Evolutionary conservation across 345 rosid species (phyloP), one percentile per base, ranked within the genome.

Genomic region (Camelina sativa): DNA sequence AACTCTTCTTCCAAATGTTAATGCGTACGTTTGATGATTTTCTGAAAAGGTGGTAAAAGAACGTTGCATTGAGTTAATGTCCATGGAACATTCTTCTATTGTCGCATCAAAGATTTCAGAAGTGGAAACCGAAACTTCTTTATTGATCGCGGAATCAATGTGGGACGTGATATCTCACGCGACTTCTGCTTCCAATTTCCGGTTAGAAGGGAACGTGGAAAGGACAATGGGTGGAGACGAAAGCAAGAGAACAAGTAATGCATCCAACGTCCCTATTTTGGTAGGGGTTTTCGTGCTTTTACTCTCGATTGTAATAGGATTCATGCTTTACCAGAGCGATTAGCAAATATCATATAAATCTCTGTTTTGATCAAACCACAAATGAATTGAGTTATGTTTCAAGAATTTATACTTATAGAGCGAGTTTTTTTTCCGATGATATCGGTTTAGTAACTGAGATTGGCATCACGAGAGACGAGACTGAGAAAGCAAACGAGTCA

Each of bases 41-140:
- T 54, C 28, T 23, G 66, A 58, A 64, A 25, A 94, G 98, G 90
- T 88, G 44, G 44, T 91, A 70, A 90, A 88, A 78, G 96, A 91
- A 63, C 98, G 86, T 72, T 94, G 95, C 56, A 79, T 84, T 11
- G 97, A 91, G 85, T 56, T 91, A 76, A 87, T 90, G 87, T 87
- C 92, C 22, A 85, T 86, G 91, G 93, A 86, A 81, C 51, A 72
- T 65, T 80, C 83, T 43, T 81, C 83, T 64, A 57, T 78, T 4
- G 91, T 87, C 69, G 40, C 51, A 44, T 84, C 89, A 38, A 72
- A 65, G 34, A 71, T 90, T 16, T 76, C 89, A 75, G 89, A 88
- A 74, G 86, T 85, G 3, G 97, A 94, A 82, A 72, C 46, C 17
- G 90, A 88, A 60, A 84, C 86, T 3, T 65, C 85, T 11, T 69